These are phyloP conservation scores for Xylaria sp. DNA, from an alignment of 2,329 filamentous ascomycete species.

Conservation along the genomic window DNA sequence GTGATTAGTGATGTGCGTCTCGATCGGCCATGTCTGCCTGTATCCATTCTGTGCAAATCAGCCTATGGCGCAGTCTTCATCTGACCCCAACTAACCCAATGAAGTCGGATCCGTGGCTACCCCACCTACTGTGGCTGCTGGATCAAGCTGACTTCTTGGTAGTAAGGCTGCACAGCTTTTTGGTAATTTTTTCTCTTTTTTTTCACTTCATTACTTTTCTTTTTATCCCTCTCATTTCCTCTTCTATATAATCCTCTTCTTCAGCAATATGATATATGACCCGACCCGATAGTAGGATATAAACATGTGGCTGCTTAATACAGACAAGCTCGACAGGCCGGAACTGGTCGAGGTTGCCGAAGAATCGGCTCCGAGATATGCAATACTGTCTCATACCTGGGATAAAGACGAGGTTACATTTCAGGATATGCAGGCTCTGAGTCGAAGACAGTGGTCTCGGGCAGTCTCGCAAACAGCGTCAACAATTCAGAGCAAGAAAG, in stretches of 20 bases:
- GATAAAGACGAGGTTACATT: constrained; percentile 29
- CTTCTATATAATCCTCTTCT: background rate
- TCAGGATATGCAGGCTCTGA: constrained; percentile 28
- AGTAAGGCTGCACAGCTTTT: background rate
- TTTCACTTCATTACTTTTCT: background rate
- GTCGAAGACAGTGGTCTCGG: constrained; percentile 15
- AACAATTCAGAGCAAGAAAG: constrained; percentile 30
- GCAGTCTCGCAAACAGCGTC: constrained; percentile 17
- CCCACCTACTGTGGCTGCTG: background rate
- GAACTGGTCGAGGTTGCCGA: constrained; percentile 28
- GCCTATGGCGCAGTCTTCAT: background rate
- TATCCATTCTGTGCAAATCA: too few species aligned
- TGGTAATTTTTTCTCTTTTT: too few species aligned
- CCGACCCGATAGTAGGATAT: background rate
- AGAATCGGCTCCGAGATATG: constrained; percentile 23
- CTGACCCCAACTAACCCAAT: background rate
- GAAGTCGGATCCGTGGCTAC: background rate
- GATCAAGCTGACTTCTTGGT: background rate
- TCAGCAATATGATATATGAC: background rate
- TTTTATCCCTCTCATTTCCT: background rate
- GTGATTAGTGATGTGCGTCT: too few species aligned
- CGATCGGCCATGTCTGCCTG: too few species aligned
- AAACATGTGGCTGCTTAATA: constrained; percentile 28
- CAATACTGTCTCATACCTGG: constrained; percentile 35
- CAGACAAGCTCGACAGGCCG: constrained; percentile 4